Conservation (phyloP, 2,329 filamentous ascomycete species). For the Colletotrichum sidae region DNA sequence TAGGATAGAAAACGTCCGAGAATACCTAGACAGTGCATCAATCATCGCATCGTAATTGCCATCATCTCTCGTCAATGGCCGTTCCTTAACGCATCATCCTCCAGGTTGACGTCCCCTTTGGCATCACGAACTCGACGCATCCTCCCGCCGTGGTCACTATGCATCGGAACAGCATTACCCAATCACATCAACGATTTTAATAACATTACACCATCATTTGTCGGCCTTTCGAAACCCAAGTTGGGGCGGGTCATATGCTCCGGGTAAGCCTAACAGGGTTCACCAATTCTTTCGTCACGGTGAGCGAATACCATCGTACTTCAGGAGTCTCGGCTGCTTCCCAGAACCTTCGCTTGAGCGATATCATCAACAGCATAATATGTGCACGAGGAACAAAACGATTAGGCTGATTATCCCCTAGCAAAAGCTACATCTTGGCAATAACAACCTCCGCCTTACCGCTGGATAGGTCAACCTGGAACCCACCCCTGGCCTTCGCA, state of each 20-base stretch:
- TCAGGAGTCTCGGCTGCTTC: not conserved
- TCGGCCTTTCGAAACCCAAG: not conserved
- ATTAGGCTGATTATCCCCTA: not conserved
- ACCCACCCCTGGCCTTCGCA: conserved; percentile 12
- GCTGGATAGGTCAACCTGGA: conserved; percentile 19
- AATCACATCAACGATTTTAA: not conserved
- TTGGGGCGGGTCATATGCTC: not conserved
- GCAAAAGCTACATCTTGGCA: not conserved
- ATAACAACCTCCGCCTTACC: conserved; percentile 16
- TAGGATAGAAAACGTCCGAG: too few relatives aligned
- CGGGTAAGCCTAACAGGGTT: not conserved
- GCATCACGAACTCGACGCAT: too few relatives aligned
- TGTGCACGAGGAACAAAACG: not conserved
- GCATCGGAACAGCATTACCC: not conserved
- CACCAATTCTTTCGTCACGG: not conserved
- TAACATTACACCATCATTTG: not conserved
- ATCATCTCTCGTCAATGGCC: too few relatives aligned
- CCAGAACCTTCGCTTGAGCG: too few relatives aligned
- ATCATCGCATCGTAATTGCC: too few relatives aligned
- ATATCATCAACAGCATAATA: too few relatives aligned
- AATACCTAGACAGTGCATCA: too few relatives aligned
- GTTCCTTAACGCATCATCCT: too few relatives aligned
- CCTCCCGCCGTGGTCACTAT: too few relatives aligned
- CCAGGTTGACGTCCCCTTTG: too few relatives aligned
- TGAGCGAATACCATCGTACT: not conserved